Evolutionary conservation across 2,329 filamentous ascomycete genomes (phyloP).

Genomic region (Macrophomina pseudophaseolina): DNA sequence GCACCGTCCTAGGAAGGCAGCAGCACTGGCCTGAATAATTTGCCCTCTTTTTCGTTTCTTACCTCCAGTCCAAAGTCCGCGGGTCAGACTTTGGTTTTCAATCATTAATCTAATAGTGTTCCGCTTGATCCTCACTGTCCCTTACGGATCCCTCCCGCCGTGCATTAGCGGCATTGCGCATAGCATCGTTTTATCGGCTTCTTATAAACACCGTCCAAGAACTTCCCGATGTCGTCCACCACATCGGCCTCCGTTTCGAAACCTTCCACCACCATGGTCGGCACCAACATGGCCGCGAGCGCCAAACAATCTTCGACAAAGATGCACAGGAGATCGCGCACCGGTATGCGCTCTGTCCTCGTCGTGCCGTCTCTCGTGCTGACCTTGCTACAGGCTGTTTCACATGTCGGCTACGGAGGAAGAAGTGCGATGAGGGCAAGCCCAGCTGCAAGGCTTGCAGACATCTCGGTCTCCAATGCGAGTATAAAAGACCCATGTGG

Average conservation of each 20-base stretch:
- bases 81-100: slow-evolving; percentile 53
- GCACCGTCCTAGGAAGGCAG: slow-evolving; percentile 42
- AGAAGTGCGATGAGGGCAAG: slow-evolving; percentile 73
- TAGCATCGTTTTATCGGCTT: slow-evolving; percentile 46
- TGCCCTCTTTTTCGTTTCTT: slow-evolving; percentile 42
- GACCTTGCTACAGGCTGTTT: slow-evolving; percentile 63
- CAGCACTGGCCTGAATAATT: slow-evolving; percentile 51
- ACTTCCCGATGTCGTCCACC: slow-evolving; percentile 52
- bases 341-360: slow-evolving; percentile 62
- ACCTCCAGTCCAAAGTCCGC: slow-evolving; percentile 49
- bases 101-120: slow-evolving; percentile 52
- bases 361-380: slow-evolving; percentile 31
- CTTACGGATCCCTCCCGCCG: slow-evolving; percentile 48
- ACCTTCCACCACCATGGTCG: slow-evolving; percentile 55
- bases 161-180: slow-evolving; percentile 47
- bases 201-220: slow-evolving; percentile 48
- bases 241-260: slow-evolving; percentile 45
- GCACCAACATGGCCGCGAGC: slow-evolving; percentile 59
- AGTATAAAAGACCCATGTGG: slow-evolving; percentile 97
- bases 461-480: slow-evolving; percentile 81
- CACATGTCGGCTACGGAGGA: slow-evolving; percentile 69
- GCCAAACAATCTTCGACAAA: slow-evolving; percentile 69
- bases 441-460: slow-evolving; percentile 68
- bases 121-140: slow-evolving; percentile 49
- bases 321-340: slow-evolving; percentile 92